Percentiles rank a stretch among this genome's conserved stretches.
These are phyloP conservation scores for Phytomonas serpens DNA, from an alignment of 208 protist genomes.

Conservation along the genomic window DNA sequence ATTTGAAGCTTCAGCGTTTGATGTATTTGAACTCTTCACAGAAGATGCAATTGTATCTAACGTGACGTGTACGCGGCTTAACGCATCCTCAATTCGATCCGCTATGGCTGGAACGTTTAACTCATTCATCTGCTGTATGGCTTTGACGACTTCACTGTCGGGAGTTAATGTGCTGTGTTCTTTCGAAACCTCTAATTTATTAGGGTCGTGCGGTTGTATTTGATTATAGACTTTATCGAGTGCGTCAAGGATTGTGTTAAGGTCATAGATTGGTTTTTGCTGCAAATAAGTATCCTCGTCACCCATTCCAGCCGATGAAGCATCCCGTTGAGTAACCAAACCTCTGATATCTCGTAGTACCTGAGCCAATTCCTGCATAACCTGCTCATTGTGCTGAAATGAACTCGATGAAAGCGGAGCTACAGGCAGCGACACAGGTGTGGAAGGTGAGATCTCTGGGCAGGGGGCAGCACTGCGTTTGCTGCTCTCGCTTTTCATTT, in stretches of 20 bases:
- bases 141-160: background rate
- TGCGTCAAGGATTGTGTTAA: background rate
- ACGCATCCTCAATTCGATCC: background rate
- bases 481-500: background rate
- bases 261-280: background rate
- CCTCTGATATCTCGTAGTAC: background rate
- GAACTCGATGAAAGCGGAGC: background rate
- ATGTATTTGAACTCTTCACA: background rate
- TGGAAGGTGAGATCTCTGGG: no score
- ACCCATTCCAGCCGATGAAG: background rate
- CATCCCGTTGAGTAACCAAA: background rate
- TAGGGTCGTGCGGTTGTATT: background rate
- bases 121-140: background rate
- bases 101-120: background rate
- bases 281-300: background rate
- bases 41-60: no score
- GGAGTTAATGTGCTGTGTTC: background rate
- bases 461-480: background rate
- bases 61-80: background rate
- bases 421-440: no score
- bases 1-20: background rate
- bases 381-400: background rate
- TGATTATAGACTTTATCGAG: background rate
- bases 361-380: background rate
- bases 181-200: background rate